These are phyloP conservation scores for Bombardia bombarda DNA, from an alignment of 495 filamentous ascomycete species.

Conservation along the genomic window DNA sequence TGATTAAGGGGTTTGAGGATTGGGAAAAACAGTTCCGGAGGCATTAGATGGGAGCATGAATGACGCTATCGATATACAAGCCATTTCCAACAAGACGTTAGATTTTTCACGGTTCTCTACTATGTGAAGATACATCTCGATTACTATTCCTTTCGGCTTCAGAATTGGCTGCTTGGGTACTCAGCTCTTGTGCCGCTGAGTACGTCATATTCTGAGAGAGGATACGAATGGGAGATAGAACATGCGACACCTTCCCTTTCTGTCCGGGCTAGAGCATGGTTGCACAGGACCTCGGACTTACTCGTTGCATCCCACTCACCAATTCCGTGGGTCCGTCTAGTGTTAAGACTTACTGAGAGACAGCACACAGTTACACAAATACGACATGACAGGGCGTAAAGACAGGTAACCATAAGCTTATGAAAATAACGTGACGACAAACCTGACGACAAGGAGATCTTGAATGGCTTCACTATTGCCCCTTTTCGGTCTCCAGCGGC, in stretches of 20 bases:
- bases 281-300: no score
- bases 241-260: no score
- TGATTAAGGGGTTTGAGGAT: constrained; percentile 57
- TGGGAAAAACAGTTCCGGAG: constrained; percentile 47
- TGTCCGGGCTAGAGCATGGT: no score
- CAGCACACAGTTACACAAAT: no score
- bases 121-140: not conserved
- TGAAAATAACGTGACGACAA: not conserved
- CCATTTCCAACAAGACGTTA: not conserved
- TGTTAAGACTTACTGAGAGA: no score
- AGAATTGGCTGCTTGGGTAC: not conserved
- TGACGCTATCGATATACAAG: not conserved
- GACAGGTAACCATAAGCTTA: not conserved
- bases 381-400: no score
- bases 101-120: not conserved
- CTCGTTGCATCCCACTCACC: no score
- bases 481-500: not conserved
- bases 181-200: no score
- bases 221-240: not conserved
- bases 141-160: not conserved
- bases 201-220: not conserved
- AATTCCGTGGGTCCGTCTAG: no score
- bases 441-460: not conserved
- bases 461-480: not conserved
- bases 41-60: constrained; percentile 3